Percentiles rank a stretch among this genome's conserved stretches.
These are phyloP conservation scores for Myriangium duriaei DNA, from an alignment of 2,329 filamentous ascomycete genomes.

Conservation along the genomic window DNA sequence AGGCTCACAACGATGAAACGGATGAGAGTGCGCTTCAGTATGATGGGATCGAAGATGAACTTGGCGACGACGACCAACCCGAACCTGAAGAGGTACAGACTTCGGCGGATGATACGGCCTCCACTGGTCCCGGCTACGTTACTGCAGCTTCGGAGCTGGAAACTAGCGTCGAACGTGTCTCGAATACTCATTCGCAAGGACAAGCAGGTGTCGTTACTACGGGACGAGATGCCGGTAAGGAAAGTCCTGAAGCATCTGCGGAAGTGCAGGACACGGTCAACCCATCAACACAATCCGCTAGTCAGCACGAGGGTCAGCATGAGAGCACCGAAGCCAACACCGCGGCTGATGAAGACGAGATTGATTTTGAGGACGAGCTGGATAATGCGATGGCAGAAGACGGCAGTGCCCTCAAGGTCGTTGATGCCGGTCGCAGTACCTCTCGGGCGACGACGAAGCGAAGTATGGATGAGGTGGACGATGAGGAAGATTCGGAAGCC, in stretches of 20 bases:
- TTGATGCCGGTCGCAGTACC: conserved; percentile 1
- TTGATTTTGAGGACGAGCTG: conserved; percentile 13
- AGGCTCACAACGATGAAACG: background rate
- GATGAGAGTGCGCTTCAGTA: too few relatives aligned
- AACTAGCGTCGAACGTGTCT: background rate
- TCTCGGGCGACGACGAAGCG: conserved; percentile 6
- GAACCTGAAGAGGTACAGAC: background rate
- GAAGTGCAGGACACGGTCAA: background rate
- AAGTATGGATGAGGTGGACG: conserved; percentile 8
- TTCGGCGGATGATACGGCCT: background rate
- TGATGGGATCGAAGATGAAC: background rate
- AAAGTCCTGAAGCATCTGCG: background rate
- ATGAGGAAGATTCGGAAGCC: conserved; percentile 9
- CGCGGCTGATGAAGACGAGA: conserved; percentile 12
- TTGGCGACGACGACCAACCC: background rate
- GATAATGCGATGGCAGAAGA: conserved; percentile 15
- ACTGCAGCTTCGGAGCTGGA: background rate
- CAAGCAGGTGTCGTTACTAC: background rate
- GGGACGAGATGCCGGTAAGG: background rate
- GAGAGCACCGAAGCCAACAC: background rate
- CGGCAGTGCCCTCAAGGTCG: conserved; percentile 6
- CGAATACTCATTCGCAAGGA: background rate
- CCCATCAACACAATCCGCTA: too few relatives aligned
- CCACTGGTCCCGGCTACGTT: too few relatives aligned
- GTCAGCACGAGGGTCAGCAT: background rate